A percentile compares a stretch with the other conserved stretches of the same genome.
These are phyloP conservation scores for Otatea glauca DNA, from an alignment of 176 grass and related monocot genomes.

Conservation along the genomic window DNA sequence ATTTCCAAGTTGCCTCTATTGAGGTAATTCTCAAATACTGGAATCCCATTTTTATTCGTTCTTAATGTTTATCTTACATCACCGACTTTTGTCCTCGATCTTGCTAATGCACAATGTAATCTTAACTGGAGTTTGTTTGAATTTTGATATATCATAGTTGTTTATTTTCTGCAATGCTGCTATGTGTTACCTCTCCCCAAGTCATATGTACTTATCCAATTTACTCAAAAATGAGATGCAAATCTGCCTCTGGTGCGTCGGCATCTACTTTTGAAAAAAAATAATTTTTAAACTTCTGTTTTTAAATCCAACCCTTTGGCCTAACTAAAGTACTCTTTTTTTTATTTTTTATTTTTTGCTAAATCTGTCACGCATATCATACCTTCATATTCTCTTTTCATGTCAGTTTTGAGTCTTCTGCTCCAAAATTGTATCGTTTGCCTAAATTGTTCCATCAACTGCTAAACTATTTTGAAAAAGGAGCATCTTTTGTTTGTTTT, in stretches of 20 bases:
- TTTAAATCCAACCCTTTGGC: background rate
- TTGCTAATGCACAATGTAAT: background rate
- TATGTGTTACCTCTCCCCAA: conserved; percentile 15
- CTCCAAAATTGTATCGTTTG: background rate
- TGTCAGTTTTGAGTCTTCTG: background rate
- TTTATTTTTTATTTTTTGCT: background rate
- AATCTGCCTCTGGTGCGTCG: background rate
- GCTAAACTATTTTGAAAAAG: background rate
- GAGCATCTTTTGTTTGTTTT: background rate
- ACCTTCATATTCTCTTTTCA: background rate
- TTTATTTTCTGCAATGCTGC: background rate
- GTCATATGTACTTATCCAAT: background rate
- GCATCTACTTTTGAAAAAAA: background rate
- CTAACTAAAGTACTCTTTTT: background rate
- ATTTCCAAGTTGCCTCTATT: conserved; percentile 75
- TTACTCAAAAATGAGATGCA: background rate
- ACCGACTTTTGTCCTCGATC: background rate
- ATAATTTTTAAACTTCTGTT: background rate
- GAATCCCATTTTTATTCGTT: background rate
- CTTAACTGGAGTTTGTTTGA: background rate
- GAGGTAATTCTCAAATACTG: conserved; percentile 56
- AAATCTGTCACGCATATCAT: conserved; percentile 12
- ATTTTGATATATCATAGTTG: background rate
- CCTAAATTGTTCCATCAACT: background rate
- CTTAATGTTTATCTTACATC: too few relatives aligned